Conservation (phyloP, 2,329 filamentous ascomycete genomes). For the Rugonectria rugulosa region DNA sequence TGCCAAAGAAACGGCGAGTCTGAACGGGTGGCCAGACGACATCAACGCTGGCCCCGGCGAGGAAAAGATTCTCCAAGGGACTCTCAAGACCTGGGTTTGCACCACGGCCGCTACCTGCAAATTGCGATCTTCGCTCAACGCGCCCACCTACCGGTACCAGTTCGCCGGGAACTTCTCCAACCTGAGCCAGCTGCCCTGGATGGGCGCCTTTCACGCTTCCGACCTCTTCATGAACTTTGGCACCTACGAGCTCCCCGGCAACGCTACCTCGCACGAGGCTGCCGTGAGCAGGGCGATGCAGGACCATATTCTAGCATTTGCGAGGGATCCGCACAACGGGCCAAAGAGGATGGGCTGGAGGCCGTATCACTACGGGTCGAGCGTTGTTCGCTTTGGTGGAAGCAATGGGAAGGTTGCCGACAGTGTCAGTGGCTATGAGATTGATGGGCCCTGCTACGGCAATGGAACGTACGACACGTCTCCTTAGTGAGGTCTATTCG, state of each 20-base stretch:
- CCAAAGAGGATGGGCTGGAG: conserved; percentile 32
- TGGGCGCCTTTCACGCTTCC: conserved; percentile 51
- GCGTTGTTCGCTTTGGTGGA: conserved; percentile 7
- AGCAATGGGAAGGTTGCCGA: not conserved
- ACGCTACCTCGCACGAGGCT: conserved; percentile 35
- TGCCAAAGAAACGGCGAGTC: conserved; percentile 39
- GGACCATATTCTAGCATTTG: conserved; percentile 38
- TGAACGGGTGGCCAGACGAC: conserved; percentile 12
- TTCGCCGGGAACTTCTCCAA: conserved; percentile 52
- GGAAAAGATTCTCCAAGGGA: conserved; percentile 37
- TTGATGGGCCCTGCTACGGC: conserved; percentile 1
- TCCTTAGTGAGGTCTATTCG: not conserved
- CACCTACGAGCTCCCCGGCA: conserved; percentile 41
- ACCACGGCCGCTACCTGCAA: conserved; percentile 37
- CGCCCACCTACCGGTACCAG: conserved; percentile 49
- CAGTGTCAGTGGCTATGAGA: conserved; percentile 7
- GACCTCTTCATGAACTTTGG: conserved; percentile 50
- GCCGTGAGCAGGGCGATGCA: conserved; percentile 38
- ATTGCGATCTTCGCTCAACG: conserved; percentile 32
- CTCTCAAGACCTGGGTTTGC: conserved; percentile 34
- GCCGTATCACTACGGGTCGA: conserved; percentile 14
- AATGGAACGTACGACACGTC: conserved; percentile 4
- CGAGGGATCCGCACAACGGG: conserved; percentile 35
- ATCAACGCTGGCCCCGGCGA: conserved; percentile 39
- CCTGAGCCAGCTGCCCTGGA: conserved; percentile 47